Conservation (phyloP, 768 basidiomycete genomes). For the Termitomyces sp. region DNA sequence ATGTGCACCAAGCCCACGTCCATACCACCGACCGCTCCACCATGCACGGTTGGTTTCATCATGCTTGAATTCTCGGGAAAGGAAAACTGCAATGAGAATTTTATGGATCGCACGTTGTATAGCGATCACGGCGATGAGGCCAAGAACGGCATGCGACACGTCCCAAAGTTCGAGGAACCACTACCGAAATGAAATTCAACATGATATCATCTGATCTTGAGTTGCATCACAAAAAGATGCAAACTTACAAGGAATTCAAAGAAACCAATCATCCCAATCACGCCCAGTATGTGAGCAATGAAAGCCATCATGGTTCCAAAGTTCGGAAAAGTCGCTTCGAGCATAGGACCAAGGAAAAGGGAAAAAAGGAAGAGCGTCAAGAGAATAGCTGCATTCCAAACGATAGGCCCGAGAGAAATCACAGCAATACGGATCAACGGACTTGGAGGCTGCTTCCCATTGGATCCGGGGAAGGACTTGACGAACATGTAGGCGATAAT, state of each 20-base stretch:
- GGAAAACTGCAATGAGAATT: slow-evolving; percentile 87
- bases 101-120: slow-evolving; percentile 94
- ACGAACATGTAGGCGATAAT: slow-evolving; percentile 89
- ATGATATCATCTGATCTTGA: background rate
- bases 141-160: slow-evolving; percentile 87
- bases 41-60: slow-evolving; percentile 98
- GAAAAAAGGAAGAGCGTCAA: slow-evolving; percentile 87
- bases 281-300: slow-evolving; percentile 77
- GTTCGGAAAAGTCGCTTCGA: slow-evolving; percentile 75
- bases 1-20: slow-evolving; percentile 83
- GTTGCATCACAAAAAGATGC: background rate
- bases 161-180: slow-evolving; percentile 97
- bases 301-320: slow-evolving; percentile 93
- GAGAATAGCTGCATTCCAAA: slow-evolving; percentile 89
- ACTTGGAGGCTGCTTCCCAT: slow-evolving; percentile 64
- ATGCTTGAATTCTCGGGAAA: slow-evolving; percentile 98
- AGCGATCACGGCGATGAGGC: slow-evolving; percentile 84
- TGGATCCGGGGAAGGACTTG: slow-evolving; percentile 69
- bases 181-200: slow-evolving; percentile 30
- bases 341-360: slow-evolving; percentile 88
- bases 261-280: slow-evolving; percentile 86
- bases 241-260: slow-evolving; percentile 88
- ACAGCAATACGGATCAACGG: slow-evolving; percentile 92
- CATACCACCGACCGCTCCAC: slow-evolving; percentile 99
- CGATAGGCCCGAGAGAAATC: slow-evolving; percentile 89